These are phyloP conservation scores for Pugionium dolabratum DNA, from an alignment of 345 rosid species.

Conservation along the genomic window DNA sequence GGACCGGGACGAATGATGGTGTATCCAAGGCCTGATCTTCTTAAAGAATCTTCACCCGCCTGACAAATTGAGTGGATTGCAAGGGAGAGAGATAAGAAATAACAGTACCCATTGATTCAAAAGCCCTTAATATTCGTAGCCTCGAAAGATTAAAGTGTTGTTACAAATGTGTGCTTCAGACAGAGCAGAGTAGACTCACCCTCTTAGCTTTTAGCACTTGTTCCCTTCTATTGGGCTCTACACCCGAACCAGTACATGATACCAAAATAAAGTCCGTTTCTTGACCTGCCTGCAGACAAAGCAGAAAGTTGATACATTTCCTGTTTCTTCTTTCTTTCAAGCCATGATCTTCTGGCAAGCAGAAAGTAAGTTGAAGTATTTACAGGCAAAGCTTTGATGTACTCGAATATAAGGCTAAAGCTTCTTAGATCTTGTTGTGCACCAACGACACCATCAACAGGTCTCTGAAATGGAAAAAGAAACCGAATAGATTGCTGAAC, in stretches of 20 bases:
- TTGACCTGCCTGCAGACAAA: conserved; percentile 80
- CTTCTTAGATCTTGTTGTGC: conserved; percentile 76
- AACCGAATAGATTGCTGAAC: conserved; percentile 8
- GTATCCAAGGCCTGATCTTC: conserved; percentile 96
- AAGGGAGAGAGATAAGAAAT: conserved; percentile 13
- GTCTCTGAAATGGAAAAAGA: conserved; percentile 54
- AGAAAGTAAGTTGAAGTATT: conserved; percentile 29
- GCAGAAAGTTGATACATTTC: conserved; percentile 11
- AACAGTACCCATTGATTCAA: conserved; percentile 5
- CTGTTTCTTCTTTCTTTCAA: not conserved
- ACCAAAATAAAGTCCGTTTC: conserved; percentile 94
- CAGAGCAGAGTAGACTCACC: conserved; percentile 45
- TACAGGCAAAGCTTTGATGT: conserved; percentile 93
- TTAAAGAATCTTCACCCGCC: conserved; percentile 94
- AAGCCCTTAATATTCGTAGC: not conserved
- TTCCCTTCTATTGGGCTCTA: conserved; percentile 82
- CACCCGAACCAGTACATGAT: conserved; percentile 88
- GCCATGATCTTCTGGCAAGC: not conserved
- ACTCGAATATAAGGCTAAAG: conserved; percentile 81
- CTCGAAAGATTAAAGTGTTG: conserved; percentile 2
- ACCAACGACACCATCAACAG: conserved; percentile 64
- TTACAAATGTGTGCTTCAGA: conserved; percentile 9
- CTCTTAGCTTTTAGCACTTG: conserved; percentile 94
- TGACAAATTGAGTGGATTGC: conserved; percentile 30
- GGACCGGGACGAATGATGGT: conserved; percentile 96